These are phyloP conservation scores for Phoenix roebelenii DNA, from an alignment of 176 grass and related monocot genomes.

Conservation along the genomic window DNA sequence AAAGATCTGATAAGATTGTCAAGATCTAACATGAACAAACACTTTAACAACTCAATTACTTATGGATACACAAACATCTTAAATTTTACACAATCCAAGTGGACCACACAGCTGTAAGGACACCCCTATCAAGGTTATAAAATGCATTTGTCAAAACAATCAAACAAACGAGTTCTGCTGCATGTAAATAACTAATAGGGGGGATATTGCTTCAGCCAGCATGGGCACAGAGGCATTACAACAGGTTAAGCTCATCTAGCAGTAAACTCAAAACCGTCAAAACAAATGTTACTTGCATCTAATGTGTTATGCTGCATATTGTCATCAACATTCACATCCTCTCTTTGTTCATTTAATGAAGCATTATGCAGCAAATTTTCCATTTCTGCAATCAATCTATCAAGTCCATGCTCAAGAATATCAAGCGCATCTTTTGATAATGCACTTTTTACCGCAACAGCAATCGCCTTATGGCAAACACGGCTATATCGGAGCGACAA, in stretches of 20 bases:
- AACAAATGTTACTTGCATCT: slow-evolving; percentile 29
- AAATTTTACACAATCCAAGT: too few species aligned
- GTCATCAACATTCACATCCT: slow-evolving; percentile 14
- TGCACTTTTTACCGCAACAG: slow-evolving; percentile 24
- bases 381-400: slow-evolving; percentile 33
- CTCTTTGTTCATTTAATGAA: slow-evolving; percentile 13
- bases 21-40: too few species aligned
- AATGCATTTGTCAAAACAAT: too few species aligned
- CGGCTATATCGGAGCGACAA: slow-evolving; percentile 5
- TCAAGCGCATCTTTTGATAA: slow-evolving; percentile 29
- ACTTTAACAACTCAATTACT: too few species aligned
- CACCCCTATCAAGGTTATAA: too few species aligned
- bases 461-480: slow-evolving; percentile 28
- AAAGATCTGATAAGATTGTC: too few species aligned
- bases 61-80: too few species aligned
- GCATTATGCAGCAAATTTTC: slow-evolving; percentile 29
- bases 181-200: too few species aligned
- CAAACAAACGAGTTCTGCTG: too few species aligned
- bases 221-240: too few species aligned
- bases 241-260: slow-evolving; percentile 17
- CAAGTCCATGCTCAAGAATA: slow-evolving; percentile 29
- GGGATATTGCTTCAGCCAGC: too few species aligned
- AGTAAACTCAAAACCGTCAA: slow-evolving; percentile 28
- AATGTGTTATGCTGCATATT: slow-evolving; percentile 20
- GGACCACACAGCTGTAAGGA: too few species aligned